These are phyloP conservation scores for Penicillium lividum DNA, from an alignment of 495 filamentous ascomycete species.

Conservation along the genomic window DNA sequence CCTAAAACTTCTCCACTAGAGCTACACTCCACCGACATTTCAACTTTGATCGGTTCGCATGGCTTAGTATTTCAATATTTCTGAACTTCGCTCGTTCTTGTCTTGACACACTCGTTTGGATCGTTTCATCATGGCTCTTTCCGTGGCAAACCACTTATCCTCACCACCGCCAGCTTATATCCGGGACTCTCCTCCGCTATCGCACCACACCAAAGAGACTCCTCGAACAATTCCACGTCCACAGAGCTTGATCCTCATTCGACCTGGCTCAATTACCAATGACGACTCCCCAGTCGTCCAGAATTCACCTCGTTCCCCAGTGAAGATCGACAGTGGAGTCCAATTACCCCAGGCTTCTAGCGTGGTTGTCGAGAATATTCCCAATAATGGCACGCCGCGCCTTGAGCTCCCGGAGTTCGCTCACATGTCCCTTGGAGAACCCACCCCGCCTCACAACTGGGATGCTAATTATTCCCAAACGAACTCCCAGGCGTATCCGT, in stretches of 20 bases:
- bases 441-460: constrained; percentile 40
- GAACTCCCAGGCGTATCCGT: constrained; percentile 27
- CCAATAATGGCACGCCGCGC: constrained; percentile 28
- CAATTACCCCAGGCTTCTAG: constrained; percentile 36
- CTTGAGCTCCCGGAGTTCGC: constrained; percentile 29
- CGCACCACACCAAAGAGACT: constrained; percentile 21
- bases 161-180: constrained; percentile 47
- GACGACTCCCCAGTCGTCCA: constrained; percentile 31
- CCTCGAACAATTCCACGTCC: constrained; percentile 27
- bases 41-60: no score
- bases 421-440: constrained; percentile 38
- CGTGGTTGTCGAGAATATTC: constrained; percentile 32
- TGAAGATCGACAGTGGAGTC: constrained; percentile 39
- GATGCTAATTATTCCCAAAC: constrained; percentile 44
- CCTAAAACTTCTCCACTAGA: no score
- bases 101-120: not conserved
- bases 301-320: constrained; percentile 41
- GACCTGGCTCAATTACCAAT: constrained; percentile 24
- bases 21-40: no score
- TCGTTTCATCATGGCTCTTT: constrained; percentile 31
- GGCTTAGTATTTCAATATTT: no score
- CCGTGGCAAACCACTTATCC: constrained; percentile 31
- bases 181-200: constrained; percentile 39
- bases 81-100: no score
- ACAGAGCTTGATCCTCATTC: constrained; percentile 24